Base-by-base conservation (phyloP, 805 yeast genomes). In the Wickerhamomyces tratensis region DNA sequence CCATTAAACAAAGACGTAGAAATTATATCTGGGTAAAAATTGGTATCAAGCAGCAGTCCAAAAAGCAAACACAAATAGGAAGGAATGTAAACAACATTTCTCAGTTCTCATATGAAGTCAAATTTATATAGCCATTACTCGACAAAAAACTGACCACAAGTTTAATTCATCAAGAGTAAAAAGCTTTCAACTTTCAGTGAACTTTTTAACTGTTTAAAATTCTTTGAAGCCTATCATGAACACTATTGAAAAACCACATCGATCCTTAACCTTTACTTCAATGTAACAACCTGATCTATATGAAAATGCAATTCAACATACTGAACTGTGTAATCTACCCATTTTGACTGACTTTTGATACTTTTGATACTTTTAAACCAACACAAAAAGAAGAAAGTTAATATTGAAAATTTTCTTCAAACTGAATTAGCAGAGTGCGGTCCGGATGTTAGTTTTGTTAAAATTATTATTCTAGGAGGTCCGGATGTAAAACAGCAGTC, bases 301-400 rank as follows among this genome's bases (percentile, higher is more conserved):
- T 8, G 34, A 6, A 5, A 13, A 4, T 20, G 20, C 11, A 13
- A 47, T 45, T 46, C 50, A 71, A 84, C 94, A 78, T 84, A 85
- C 94, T 72, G 85, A 76, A 76, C 96, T 85, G 87, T 91, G 98
- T 89, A 91, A 82, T 79, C 98, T 96, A 89, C 95, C 98, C 98
- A 91, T 91, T 71, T 77, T 85, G 80, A 73, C 64, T 68, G 70
- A 62, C 69, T 66, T 61, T 58, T 64, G 53, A 49, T 49, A 46
- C 44, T 46, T 46, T 44, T 45, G 43, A 40, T 8, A 27, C 30
- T 27, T 20, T 20, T 29, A 34, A 34, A 38, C 39, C 38, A 29
- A 44, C 41, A 40, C 39, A 39, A 44, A 40, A 41, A 29, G 8
- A 26, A 9, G 11, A 39, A 8, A 29, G 3, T 29, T 3, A 9